Conservation (phyloP, 164 flowering plant genomes). For the Umbilicus rupestris region DNA sequence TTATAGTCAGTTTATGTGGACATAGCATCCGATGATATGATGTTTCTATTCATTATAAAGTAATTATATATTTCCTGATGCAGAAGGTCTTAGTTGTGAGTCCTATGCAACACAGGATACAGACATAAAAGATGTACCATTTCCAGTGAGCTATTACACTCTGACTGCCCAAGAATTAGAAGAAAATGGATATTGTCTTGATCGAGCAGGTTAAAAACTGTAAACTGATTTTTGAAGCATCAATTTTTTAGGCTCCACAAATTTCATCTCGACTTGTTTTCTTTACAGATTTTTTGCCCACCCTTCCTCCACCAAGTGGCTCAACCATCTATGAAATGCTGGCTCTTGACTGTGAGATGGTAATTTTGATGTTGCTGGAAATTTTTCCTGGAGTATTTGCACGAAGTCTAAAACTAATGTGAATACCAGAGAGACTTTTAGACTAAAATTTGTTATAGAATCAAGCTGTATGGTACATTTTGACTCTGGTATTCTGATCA, state of each 20-base stretch:
- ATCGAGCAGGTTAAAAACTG: constrained; percentile 40
- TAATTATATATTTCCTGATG: constrained; percentile 10
- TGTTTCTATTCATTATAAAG: background rate
- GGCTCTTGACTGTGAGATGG: constrained; percentile 99
- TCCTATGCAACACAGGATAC: constrained; percentile 12
- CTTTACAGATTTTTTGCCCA: constrained; percentile 59
- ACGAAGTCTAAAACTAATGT: no score
- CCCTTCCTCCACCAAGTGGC: constrained; percentile 66
- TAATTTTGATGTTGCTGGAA: constrained; percentile 16
- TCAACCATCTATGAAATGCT: constrained; percentile 47
- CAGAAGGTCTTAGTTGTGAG: constrained; percentile 21
- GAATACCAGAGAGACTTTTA: no score
- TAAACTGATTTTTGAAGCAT: background rate
- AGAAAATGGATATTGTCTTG: constrained; percentile 62
- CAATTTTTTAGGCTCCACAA: background rate
- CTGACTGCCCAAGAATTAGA: constrained; percentile 70
- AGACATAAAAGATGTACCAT: constrained; percentile 46
- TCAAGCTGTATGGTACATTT: background rate
- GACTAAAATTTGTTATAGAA: background rate
- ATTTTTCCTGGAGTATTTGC: background rate
- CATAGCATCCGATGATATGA: background rate
- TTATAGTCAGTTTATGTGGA: background rate
- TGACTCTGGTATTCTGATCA: background rate
- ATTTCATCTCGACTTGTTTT: background rate
- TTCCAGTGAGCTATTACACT: constrained; percentile 80